Conservation (phyloP, 23 red algal genomes). For the Agarophyton chilense region DNA sequence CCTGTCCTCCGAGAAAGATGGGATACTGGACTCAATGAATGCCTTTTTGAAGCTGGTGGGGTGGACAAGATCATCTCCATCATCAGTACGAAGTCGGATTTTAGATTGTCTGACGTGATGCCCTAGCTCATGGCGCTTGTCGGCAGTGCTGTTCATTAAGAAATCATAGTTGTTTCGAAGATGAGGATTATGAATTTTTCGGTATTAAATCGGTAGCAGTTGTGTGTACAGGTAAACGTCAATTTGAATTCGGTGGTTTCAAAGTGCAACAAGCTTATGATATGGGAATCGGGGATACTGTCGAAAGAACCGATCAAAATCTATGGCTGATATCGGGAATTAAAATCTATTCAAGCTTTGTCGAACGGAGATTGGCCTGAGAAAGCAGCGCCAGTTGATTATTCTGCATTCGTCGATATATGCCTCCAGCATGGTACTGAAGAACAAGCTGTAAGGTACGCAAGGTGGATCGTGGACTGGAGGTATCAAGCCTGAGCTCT, state of each 20-base stretch:
- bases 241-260: constrained; percentile 39
- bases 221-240: not conserved
- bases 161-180: constrained; percentile 22
- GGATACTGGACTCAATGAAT: constrained; percentile 44
- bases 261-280: constrained; percentile 65
- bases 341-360: no score
- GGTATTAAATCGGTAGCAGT: constrained; percentile 17
- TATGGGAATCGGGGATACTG: constrained; percentile 95
- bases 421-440: no score
- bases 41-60: constrained; percentile 45
- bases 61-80: constrained; percentile 75
- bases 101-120: constrained; percentile 66
- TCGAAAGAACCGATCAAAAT: constrained; percentile 88
- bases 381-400: no score
- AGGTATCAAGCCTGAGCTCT: no score
- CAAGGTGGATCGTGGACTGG: no score
- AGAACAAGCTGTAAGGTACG: no score
- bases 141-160: constrained; percentile 9
- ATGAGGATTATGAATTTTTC: constrained; percentile 30
- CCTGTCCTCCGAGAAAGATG: constrained; percentile 61
- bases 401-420: no score
- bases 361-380: no score
- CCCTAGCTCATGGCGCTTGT: constrained; percentile 63
- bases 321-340: no score
- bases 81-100: constrained; percentile 74